Evolutionary conservation across 129 eudicot genomes (phyloP).

Genomic region (Cynara cardunculus): DNA sequence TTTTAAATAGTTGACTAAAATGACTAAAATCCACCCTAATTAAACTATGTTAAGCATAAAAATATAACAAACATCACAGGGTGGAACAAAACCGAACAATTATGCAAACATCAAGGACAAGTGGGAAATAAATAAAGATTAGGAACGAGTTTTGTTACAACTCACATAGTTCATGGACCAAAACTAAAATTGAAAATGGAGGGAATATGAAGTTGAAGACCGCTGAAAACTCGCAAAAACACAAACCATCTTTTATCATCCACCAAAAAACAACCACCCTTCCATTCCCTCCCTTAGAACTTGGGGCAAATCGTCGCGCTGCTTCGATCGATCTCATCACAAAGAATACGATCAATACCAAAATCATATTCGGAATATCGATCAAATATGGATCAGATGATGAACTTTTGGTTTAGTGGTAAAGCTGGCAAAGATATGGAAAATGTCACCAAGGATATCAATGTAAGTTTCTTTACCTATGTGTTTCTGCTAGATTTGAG

Average conservation of each 20-base stretch:
- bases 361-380: background rate
- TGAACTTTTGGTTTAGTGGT: constrained; percentile 16
- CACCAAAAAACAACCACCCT: background rate
- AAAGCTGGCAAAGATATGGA: background rate
- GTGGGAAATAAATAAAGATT: background rate
- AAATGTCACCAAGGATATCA: background rate
- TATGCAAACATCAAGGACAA: background rate
- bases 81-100: background rate
- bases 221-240: constrained; percentile 1
- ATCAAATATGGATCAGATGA: constrained; percentile 8
- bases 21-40: background rate
- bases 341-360: background rate
- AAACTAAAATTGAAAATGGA: background rate
- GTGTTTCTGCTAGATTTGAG: background rate
- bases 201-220: background rate
- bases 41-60: background rate
- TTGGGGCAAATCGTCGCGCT: background rate
- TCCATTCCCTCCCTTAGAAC: background rate
- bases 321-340: background rate
- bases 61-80: background rate
- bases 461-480: background rate
- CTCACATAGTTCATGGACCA: background rate
- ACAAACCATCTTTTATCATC: constrained; percentile 18
- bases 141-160: background rate
- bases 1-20: background rate